Evolutionary conservation across 352 stramenopile genomes (phyloP).

Genomic region (Thraustochytrium sp.): DNA sequence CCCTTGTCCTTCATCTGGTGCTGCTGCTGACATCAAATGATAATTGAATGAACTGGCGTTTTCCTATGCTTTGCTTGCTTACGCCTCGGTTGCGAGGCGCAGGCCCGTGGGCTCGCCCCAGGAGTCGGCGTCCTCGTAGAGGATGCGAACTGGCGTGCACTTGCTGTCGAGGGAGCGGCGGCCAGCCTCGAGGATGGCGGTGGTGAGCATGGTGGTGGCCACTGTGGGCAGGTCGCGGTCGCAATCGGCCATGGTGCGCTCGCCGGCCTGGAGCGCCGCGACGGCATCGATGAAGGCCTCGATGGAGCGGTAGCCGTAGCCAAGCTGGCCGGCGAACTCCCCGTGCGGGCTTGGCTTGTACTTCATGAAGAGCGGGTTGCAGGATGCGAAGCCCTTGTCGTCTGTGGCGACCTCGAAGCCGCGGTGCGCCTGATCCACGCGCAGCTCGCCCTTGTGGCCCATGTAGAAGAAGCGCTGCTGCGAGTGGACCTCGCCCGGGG

Average conservation of each 20-base stretch:
- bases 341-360: conserved; percentile 73
- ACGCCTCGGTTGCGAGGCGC: not conserved
- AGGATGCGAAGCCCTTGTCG: conserved; percentile 60
- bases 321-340: conserved; percentile 71
- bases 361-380: conserved; percentile 87
- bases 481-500: conserved; percentile 75
- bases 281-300: conserved; percentile 77
- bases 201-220: conserved; percentile 70
- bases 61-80: not conserved
- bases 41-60: not conserved
- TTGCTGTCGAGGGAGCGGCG: conserved; percentile 65
- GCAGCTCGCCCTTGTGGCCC: conserved; percentile 73
- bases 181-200: conserved; percentile 76
- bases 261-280: conserved; percentile 59
- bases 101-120: conserved; percentile 28
- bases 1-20: not conserved
- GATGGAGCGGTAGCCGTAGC: conserved; percentile 73
- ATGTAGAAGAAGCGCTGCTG: conserved; percentile 87
- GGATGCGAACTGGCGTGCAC: conserved; percentile 66
- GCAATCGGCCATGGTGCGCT: conserved; percentile 58
- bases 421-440: conserved; percentile 78
- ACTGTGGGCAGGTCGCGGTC: conserved; percentile 69
- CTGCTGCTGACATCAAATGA: not conserved
- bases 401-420: conserved; percentile 73
- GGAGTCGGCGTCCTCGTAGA: conserved; percentile 57